phyloP scores from a whole-genome alignment of 1,139 yeast genomes.

The Kodamaea ohmeri region DNA sequence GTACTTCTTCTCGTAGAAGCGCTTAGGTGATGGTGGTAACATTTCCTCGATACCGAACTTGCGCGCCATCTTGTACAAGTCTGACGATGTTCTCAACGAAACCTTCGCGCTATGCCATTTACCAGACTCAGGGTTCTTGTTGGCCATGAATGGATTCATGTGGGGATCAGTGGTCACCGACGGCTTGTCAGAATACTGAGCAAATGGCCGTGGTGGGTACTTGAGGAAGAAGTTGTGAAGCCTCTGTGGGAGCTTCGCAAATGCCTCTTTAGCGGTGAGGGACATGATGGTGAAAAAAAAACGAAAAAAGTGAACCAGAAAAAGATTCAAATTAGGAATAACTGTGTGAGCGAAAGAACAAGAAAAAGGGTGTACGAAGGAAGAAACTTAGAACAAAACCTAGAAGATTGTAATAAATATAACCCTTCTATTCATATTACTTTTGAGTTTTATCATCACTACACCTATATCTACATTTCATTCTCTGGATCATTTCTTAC shows the following conservation, averaged over 20 bases:
- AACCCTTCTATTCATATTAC: no score
- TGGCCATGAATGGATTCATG: conserved; percentile 87
- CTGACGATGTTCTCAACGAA: conserved; percentile 83
- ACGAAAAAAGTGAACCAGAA: background rate
- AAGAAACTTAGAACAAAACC: no score
- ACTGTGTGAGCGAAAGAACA: no score
- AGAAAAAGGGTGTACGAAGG: no score
- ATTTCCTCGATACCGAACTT: conserved; percentile 77
- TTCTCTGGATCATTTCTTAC: no score
- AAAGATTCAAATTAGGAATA: no score
- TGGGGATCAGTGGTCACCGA: conserved; percentile 62
- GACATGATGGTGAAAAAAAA: conserved; percentile 17
- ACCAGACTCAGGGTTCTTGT: conserved; percentile 78
- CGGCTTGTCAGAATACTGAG: conserved; percentile 61
- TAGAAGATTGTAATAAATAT: no score
- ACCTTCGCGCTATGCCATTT: conserved; percentile 74
- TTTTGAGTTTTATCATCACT: no score
- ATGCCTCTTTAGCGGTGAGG: conserved; percentile 37
- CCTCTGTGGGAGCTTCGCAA: conserved; percentile 64
- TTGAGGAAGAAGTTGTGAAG: conserved; percentile 74
- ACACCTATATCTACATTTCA: no score
- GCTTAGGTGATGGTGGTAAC: conserved; percentile 73
- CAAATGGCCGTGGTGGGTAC: conserved; percentile 85
- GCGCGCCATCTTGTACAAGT: conserved; percentile 77
- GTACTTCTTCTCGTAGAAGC: conserved; percentile 79